phyloP scores from a whole-genome alignment of 441 rosid species.

The Bocquillonia castaneifolia region DNA sequence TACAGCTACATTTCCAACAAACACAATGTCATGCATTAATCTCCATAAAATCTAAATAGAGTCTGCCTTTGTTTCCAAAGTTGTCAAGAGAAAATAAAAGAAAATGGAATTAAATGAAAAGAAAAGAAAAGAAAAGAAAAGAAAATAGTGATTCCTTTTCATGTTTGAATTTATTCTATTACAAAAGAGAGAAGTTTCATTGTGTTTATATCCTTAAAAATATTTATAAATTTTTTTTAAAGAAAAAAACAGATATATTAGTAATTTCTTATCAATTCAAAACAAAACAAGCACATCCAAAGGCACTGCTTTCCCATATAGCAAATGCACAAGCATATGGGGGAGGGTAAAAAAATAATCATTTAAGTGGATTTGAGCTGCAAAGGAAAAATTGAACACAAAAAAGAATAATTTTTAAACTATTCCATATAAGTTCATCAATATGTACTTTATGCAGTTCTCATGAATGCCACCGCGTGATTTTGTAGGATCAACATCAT shows the following conservation, averaged over 20 bases:
- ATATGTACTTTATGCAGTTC: constrained; percentile 73
- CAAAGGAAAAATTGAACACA: neutral
- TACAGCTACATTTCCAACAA: constrained; percentile 50
- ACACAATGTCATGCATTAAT: constrained; percentile 6
- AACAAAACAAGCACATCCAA: too few relatives aligned
- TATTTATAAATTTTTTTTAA: too few relatives aligned
- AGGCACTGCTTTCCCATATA: neutral
- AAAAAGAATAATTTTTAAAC: neutral
- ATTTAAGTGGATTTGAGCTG: neutral
- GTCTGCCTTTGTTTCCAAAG: neutral
- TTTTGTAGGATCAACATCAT: constrained; percentile 56
- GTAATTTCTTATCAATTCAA: too few relatives aligned
- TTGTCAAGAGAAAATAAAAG: too few relatives aligned
- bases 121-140: too few relatives aligned
- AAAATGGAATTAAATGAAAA: too few relatives aligned
- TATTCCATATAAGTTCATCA: neutral
- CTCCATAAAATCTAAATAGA: constrained; percentile 5
- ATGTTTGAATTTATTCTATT: too few relatives aligned
- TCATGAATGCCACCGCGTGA: constrained; percentile 67
- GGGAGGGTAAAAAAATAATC: neutral
- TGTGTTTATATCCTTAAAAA: too few relatives aligned
- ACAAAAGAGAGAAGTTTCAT: too few relatives aligned
- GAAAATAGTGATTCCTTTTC: too few relatives aligned
- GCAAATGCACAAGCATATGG: constrained; percentile 5
- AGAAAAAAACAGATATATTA: too few relatives aligned